These are phyloP conservation scores for Cupressus sempervirens DNA, from an alignment of 75 land plant species.

Conservation along the genomic window DNA sequence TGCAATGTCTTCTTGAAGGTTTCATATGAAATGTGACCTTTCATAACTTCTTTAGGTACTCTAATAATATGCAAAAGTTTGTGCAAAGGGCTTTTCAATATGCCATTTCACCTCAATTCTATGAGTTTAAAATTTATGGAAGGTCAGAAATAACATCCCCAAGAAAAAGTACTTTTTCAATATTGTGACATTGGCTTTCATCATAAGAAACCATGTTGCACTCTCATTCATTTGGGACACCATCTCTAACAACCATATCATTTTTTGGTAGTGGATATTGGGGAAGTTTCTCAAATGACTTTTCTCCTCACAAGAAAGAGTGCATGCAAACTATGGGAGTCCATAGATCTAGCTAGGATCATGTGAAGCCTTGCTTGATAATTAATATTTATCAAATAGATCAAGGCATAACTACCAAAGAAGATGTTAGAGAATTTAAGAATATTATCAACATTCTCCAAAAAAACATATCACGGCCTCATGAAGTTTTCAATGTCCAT, in stretches of 20 bases:
- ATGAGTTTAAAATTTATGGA: conserved; percentile 67
- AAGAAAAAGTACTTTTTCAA: conserved; percentile 65
- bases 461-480: conserved; percentile 77
- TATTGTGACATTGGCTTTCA: conserved; percentile 44
- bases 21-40: conserved; percentile 4
- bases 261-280: conserved; percentile 95
- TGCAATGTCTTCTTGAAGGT: conserved; percentile 4
- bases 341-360: conserved; percentile 97
- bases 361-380: conserved; percentile 92
- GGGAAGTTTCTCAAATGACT: conserved; percentile 72
- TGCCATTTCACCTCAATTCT: conserved; percentile 63
- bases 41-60: conserved; percentile 37
- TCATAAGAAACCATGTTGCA: conserved; percentile 83
- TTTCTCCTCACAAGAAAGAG: conserved; percentile 89
- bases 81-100: conserved; percentile 63
- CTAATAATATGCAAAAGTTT: conserved; percentile 74
- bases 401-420: conserved; percentile 83
- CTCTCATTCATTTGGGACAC: conserved; percentile 83
- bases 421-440: conserved; percentile 64
- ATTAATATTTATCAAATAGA: conserved; percentile 74
- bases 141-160: conserved; percentile 89
- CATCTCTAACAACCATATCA: conserved; percentile 63
- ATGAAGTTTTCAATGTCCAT: conserved; percentile 91
- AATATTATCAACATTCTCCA: conserved; percentile 99
- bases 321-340: conserved; percentile 91